phyloP scores from a whole-genome alignment of 208 protist genomes.

The Leishmania tropica region DNA sequence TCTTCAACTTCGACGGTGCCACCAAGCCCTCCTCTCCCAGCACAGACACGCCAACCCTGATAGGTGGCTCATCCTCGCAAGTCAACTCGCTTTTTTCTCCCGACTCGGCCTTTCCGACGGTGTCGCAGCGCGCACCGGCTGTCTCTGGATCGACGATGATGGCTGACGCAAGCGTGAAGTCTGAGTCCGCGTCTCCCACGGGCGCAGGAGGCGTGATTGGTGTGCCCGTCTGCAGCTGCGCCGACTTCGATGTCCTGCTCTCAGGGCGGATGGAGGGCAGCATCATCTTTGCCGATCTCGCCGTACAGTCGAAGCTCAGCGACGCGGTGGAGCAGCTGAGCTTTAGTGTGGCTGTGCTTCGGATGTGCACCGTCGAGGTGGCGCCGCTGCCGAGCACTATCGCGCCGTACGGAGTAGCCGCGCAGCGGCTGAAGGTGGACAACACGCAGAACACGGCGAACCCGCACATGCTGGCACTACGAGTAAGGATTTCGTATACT shows the following conservation, averaged over 20 bases:
- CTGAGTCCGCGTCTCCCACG: neutral
- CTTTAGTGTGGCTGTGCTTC: slow-evolving; percentile 77
- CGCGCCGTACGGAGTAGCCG: slow-evolving; percentile 40
- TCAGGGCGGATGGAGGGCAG: slow-evolving; percentile 24
- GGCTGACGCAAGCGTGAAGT: neutral
- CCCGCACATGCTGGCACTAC: slow-evolving; percentile 57
- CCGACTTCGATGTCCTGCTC: slow-evolving; percentile 54
- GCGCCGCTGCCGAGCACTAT: slow-evolving; percentile 45
- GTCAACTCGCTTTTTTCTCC: neutral
- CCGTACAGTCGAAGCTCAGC: slow-evolving; percentile 39
- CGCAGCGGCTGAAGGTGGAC: slow-evolving; percentile 60
- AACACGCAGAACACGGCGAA: slow-evolving; percentile 49
- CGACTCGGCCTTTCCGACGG: neutral
- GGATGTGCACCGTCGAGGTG: slow-evolving; percentile 60
- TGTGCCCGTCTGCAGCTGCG: slow-evolving; percentile 49
- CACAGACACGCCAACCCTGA: slow-evolving; percentile 5
- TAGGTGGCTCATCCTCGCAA: slow-evolving; percentile 7
- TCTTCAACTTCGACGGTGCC: slow-evolving; percentile 60
- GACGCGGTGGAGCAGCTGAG: slow-evolving; percentile 48
- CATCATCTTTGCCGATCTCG: slow-evolving; percentile 39
- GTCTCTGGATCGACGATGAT: slow-evolving; percentile 12
- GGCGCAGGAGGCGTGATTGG: slow-evolving; percentile 2
- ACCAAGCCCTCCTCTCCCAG: slow-evolving; percentile 22
- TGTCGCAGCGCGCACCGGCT: neutral
- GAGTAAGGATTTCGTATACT: slow-evolving; percentile 72